Conservation (phyloP, 2,329 filamentous ascomycete genomes). For the Aspergillus aculeatus region DNA sequence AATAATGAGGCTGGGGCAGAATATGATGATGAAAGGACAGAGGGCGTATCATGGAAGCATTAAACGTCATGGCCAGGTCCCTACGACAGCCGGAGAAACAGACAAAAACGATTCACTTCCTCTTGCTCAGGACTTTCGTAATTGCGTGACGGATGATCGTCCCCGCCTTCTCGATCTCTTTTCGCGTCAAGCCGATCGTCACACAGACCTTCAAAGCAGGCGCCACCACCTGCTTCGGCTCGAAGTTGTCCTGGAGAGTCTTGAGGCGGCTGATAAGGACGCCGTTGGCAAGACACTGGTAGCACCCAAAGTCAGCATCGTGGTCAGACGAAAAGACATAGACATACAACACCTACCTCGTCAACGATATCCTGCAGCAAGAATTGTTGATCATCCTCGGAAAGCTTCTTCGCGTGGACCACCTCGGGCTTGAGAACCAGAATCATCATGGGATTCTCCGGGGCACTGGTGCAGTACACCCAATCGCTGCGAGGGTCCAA, state of each 20-base stretch:
- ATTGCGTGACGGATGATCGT: constrained; percentile 85
- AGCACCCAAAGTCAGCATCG: constrained; percentile 11
- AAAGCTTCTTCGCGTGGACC: constrained; percentile 66
- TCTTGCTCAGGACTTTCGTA: constrained; percentile 76
- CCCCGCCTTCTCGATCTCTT: constrained; percentile 94
- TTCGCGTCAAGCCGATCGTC: constrained; percentile 82
- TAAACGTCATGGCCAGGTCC: constrained; percentile 15
- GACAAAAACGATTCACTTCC: constrained; percentile 39
- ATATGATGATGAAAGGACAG: constrained; percentile 2
- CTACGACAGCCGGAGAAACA: background rate
- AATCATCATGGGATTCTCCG: constrained; percentile 84
- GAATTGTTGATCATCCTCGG: constrained; percentile 74
- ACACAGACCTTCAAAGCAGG: constrained; percentile 88
- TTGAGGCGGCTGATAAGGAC: constrained; percentile 88
- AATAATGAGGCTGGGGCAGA: background rate
- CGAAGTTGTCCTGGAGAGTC: constrained; percentile 66
- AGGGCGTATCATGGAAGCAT: constrained; percentile 14
- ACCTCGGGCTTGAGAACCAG: constrained; percentile 81
- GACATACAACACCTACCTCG: constrained; percentile 62
- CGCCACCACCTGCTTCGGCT: constrained; percentile 67
- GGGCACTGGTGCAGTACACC: constrained; percentile 75
- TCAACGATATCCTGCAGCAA: constrained; percentile 91
- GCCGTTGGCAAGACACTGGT: constrained; percentile 76
- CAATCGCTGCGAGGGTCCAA: constrained; percentile 92
- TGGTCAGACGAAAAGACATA: background rate